Evolutionary conservation across 768 basidiomycete species (phyloP).

Genomic region (Neoboletus subvelutipes): DNA sequence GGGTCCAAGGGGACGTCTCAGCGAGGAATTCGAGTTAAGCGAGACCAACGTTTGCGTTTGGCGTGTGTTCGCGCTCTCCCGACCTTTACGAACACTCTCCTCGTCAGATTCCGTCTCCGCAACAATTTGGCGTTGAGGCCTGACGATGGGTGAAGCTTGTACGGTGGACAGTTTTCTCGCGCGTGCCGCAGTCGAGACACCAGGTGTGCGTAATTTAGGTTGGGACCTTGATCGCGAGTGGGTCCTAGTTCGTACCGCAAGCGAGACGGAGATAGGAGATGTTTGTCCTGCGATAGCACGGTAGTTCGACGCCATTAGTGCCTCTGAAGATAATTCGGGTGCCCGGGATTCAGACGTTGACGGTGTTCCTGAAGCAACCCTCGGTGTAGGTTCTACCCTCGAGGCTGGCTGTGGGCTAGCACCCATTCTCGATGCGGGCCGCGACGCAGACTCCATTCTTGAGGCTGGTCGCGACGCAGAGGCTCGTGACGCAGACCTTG

Average conservation of each 20-base stretch:
- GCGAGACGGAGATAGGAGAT: not conserved
- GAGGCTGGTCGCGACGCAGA: slow-evolving; percentile 20
- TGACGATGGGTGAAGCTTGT: slow-evolving; percentile 29
- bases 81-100: not conserved
- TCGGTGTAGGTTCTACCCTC: slow-evolving; percentile 9
- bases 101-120: slow-evolving; percentile 1
- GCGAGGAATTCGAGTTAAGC: slow-evolving; percentile 24
- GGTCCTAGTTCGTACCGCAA: slow-evolving; percentile 1
- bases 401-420: slow-evolving; percentile 15
- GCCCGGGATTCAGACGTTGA: not conserved
- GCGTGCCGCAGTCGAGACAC: slow-evolving; percentile 1
- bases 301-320: not conserved
- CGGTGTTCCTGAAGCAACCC: not conserved
- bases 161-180: slow-evolving; percentile 31
- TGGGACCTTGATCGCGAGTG: slow-evolving; percentile 37
- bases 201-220: slow-evolving; percentile 30
- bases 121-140: slow-evolving; percentile 10
- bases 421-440: slow-evolving; percentile 21
- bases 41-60: slow-evolving; percentile 19
- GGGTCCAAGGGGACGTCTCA: slow-evolving; percentile 23
- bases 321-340: slow-evolving; percentile 1
- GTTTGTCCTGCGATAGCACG: not conserved
- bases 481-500: slow-evolving; percentile 13
- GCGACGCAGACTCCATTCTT: slow-evolving; percentile 14
- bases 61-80: not conserved